Evolutionary conservation across 257 asterid genomes (phyloP).

Genomic region (Solanum chaucha): DNA sequence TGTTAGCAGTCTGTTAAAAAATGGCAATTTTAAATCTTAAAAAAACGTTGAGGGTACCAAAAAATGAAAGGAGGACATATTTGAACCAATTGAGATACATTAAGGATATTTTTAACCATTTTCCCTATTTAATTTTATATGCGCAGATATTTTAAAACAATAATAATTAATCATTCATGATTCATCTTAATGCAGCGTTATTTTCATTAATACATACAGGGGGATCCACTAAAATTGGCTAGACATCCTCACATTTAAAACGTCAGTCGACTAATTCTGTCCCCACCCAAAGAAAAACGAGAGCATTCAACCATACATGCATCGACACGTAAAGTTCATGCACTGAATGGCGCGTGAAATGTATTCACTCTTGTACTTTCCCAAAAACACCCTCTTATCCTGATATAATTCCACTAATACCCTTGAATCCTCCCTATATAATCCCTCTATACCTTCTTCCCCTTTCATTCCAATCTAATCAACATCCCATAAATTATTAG

Average conservation of each 20-base stretch:
- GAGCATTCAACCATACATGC: background rate
- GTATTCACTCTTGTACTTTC: background rate
- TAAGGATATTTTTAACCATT: too few relatives aligned
- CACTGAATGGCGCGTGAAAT: background rate
- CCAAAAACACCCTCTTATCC: conserved; percentile 5
- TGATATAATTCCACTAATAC: background rate
- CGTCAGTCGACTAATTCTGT: background rate
- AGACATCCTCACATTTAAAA: background rate
- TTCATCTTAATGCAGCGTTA: too few relatives aligned
- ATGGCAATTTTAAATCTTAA: too few relatives aligned
- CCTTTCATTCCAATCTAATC: background rate
- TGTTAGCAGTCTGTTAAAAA: too few relatives aligned
- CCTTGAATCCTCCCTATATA: conserved; percentile 11
- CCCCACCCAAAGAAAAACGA: background rate
- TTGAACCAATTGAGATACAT: too few relatives aligned
- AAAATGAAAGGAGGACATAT: too few relatives aligned
- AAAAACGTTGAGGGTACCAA: too few relatives aligned
- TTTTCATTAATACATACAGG: too few relatives aligned
- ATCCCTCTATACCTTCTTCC: background rate
- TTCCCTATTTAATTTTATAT: too few relatives aligned
- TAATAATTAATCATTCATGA: too few relatives aligned
- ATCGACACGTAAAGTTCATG: conserved; percentile 9
- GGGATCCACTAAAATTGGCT: background rate
- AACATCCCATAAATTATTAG: too few relatives aligned
- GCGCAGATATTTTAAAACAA: too few relatives aligned